Evolutionary conservation across 148 eudicot genomes (phyloP).

Genomic region (Amaranthus palmeri): DNA sequence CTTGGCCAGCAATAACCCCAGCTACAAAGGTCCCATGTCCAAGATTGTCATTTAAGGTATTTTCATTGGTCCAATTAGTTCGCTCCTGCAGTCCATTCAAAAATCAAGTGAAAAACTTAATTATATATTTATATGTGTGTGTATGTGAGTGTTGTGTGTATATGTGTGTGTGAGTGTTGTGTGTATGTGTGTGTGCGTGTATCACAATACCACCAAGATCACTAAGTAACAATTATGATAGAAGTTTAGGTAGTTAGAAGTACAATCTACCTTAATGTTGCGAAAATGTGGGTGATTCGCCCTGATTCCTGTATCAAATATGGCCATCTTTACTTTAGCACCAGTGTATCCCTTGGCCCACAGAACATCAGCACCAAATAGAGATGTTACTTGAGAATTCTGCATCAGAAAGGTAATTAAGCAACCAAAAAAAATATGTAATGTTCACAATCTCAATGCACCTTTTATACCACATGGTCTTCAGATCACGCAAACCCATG

Average conservation of each 20-base stretch:
- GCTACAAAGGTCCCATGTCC: conserved; percentile 99
- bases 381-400: conserved; percentile 94
- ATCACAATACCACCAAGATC: neutral
- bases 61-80: conserved; percentile 96
- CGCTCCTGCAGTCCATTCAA: conserved; percentile 62
- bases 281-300: conserved; percentile 93
- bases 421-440: neutral
- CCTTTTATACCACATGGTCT: neutral
- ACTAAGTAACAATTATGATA: neutral
- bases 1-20: conserved; percentile 93
- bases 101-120: conserved; percentile 4
- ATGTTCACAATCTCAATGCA: neutral
- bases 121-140: neutral
- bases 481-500: neutral
- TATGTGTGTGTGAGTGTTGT: no score
- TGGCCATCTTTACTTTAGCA: conserved; percentile 93
- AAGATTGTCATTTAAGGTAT: conserved; percentile 89
- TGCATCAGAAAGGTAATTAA: conserved; percentile 34
- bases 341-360: conserved; percentile 96
- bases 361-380: conserved; percentile 83
- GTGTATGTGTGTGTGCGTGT: neutral
- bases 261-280: conserved; percentile 73
- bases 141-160: no score
- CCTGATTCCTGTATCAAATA: conserved; percentile 97
- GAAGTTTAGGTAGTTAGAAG: neutral